Conservation (phyloP, 257 asterid genomes). For the Capsicum pubescens region DNA sequence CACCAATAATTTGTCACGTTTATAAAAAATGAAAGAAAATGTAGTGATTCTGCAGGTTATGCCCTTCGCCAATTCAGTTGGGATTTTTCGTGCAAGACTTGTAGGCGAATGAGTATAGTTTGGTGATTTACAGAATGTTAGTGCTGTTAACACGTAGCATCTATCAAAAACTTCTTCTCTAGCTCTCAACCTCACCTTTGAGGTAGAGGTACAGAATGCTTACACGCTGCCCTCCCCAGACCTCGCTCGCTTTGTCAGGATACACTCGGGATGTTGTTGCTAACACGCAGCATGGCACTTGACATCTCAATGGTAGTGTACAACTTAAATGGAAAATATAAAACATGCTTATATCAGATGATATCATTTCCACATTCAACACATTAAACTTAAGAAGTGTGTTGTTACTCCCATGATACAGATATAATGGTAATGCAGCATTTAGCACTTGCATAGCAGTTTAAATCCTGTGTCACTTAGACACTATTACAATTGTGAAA, state of each 20-base stretch:
- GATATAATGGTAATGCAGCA: conserved; percentile 20
- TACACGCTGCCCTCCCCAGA: too few relatives aligned
- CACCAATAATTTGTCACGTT: neutral
- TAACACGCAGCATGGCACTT: neutral
- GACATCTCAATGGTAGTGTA: neutral
- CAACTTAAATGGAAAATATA: neutral
- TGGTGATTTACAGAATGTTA: neutral
- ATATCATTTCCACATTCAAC: neutral
- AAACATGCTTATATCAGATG: neutral
- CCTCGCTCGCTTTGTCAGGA: too few relatives aligned
- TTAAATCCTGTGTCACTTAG: conserved; percentile 18
- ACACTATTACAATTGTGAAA: conserved; percentile 27
- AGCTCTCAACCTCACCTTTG: too few relatives aligned
- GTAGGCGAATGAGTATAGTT: neutral
- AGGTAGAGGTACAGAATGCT: too few relatives aligned
- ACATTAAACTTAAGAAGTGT: neutral
- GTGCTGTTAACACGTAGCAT: too few relatives aligned
- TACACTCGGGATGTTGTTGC: neutral
- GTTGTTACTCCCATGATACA: neutral
- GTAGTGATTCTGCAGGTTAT: neutral
- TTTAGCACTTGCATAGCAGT: conserved; percentile 25
- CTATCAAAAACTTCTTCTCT: too few relatives aligned
- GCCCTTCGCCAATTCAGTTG: neutral
- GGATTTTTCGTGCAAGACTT: neutral
- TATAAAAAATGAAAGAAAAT: neutral